Percentiles rank a stretch among this genome's conserved stretches.
Conservation (phyloP, 805 yeast species). For the Kluyveromyces starmeri region DNA sequence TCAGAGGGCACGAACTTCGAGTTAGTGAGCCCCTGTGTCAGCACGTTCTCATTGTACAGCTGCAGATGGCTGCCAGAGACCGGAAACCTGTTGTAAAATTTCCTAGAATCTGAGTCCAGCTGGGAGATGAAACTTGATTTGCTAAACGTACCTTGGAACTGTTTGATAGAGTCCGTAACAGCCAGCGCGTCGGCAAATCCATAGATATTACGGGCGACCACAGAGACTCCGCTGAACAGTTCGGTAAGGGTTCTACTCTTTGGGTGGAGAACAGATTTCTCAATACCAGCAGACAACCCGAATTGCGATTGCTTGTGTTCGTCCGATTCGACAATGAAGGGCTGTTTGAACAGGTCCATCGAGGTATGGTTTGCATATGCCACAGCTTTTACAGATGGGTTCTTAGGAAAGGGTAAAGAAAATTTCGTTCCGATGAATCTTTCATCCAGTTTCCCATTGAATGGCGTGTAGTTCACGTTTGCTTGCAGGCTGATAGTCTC, state of each 20-base stretch:
- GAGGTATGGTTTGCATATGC: constrained; percentile 34
- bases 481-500: constrained; percentile 40
- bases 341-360: constrained; percentile 24
- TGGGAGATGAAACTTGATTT: constrained; percentile 43
- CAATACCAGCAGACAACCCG: constrained; percentile 45
- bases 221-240: constrained; percentile 47
- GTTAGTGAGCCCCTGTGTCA: constrained; percentile 24
- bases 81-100: constrained; percentile 35
- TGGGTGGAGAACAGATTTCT: constrained; percentile 26
- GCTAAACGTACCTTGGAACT: constrained; percentile 42
- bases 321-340: constrained; percentile 11
- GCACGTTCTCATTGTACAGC: constrained; percentile 39
- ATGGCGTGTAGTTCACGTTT: constrained; percentile 41
- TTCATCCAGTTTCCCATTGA: constrained; percentile 35
- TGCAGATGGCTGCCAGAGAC: constrained; percentile 36
- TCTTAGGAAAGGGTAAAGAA: constrained; percentile 37
- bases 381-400: constrained; percentile 40
- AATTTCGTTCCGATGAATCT: constrained; percentile 42
- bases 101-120: constrained; percentile 37
- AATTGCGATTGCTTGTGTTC: constrained; percentile 10
- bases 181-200: constrained; percentile 49
- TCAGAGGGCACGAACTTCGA: constrained; percentile 21
- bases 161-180: constrained; percentile 11
- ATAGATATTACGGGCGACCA: constrained; percentile 46
- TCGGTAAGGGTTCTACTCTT: constrained; percentile 15